Conservation (phyloP, 2,329 filamentous ascomycete species). For the Ceratocystis diversiconidia region DNA sequence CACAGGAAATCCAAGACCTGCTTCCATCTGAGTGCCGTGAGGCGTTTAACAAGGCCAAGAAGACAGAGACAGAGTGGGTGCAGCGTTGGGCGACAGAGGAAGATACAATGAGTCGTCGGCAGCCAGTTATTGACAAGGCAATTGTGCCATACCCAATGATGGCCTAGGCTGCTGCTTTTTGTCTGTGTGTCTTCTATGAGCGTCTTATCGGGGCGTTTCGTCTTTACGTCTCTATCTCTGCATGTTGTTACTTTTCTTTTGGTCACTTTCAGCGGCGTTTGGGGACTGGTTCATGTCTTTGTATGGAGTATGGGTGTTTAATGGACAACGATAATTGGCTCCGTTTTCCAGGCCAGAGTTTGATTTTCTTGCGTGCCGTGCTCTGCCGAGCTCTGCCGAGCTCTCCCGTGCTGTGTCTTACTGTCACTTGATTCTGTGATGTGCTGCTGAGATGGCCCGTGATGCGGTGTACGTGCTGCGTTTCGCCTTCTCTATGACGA, state of each 20-base stretch:
- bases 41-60: slow-evolving; percentile 55
- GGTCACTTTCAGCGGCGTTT: not conserved
- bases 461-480: not conserved
- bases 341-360: not conserved
- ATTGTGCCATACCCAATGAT: slow-evolving; percentile 44
- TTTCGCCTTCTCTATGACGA: not conserved
- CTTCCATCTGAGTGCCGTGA: slow-evolving; percentile 56
- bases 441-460: not conserved
- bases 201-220: slow-evolving; percentile 18
- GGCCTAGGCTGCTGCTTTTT: not conserved
- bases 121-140: slow-evolving; percentile 48
- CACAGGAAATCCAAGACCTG: slow-evolving; percentile 50
- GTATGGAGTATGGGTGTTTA: slow-evolving; percentile 1
- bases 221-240: slow-evolving; percentile 10
- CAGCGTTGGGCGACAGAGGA: slow-evolving; percentile 45
- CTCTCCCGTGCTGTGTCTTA: not conserved
- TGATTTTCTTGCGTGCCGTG: not conserved
- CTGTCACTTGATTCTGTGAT: not conserved
- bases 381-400: not conserved
- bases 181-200: not conserved
- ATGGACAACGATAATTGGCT: not conserved
- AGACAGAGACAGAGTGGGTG: slow-evolving; percentile 58
- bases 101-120: slow-evolving; percentile 28
- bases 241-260: slow-evolving; percentile 2
- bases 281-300: not conserved